Percentiles rank a stretch among this genome's conserved stretches.
phyloP scores from a whole-genome alignment of 148 eudicot species.

The Vaccinium myrtillus region DNA sequence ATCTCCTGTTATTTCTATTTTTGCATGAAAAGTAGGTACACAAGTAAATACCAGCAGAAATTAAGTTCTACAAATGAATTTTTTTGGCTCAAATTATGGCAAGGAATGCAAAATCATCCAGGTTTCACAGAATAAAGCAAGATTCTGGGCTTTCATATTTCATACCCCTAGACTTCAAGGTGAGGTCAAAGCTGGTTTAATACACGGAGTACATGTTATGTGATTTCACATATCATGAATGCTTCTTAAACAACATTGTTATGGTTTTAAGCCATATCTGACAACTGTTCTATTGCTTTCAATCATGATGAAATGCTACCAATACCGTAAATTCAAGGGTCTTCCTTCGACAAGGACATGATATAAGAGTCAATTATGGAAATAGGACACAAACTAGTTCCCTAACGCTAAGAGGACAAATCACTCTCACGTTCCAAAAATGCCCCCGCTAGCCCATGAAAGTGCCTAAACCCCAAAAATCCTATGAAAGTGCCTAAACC shows the following conservation, averaged over 20 bases:
- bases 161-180: background rate
- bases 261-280: background rate
- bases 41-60: too few relatives aligned
- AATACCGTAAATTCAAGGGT: background rate
- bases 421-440: too few relatives aligned
- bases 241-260: background rate
- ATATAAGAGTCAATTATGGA: too few relatives aligned
- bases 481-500: too few relatives aligned
- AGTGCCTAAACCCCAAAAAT: too few relatives aligned
- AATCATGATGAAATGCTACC: background rate
- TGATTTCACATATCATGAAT: background rate
- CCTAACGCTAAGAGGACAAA: too few relatives aligned
- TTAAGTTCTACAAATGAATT: too few relatives aligned
- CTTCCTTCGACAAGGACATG: too few relatives aligned
- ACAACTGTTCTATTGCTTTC: background rate
- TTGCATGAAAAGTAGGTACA: too few relatives aligned
- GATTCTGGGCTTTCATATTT: background rate
- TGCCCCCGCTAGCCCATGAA: too few relatives aligned
- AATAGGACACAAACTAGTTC: too few relatives aligned
- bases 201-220: background rate
- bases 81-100: background rate
- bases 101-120: background rate
- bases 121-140: background rate
- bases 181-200: background rate
- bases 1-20: too few relatives aligned